Conservation (phyloP, 179 eudicot genomes). For the Carnegiea gigantea region DNA sequence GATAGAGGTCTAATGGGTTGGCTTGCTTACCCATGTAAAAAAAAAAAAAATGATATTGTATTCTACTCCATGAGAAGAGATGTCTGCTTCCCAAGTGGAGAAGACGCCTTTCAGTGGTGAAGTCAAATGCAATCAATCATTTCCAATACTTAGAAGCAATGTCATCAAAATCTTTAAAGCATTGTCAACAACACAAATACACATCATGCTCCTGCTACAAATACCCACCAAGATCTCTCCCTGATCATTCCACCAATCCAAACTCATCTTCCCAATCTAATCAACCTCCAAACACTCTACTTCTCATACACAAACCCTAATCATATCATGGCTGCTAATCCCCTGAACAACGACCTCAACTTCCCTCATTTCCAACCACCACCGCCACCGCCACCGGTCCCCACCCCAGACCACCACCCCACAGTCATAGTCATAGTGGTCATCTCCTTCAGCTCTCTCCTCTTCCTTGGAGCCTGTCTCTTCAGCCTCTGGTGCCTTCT, state of each 20-base stretch:
- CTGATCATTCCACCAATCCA: not conserved
- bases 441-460: conserved; percentile 41
- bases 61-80: not conserved
- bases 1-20: too few relatives aligned
- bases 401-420: conserved; percentile 15
- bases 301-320: not conserved
- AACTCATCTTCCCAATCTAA: not conserved
- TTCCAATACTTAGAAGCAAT: not conserved
- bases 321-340: conserved; percentile 18
- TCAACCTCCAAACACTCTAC: not conserved
- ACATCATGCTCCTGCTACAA: not conserved
- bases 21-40: too few relatives aligned
- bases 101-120: conserved; percentile 22
- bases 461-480: conserved; percentile 32
- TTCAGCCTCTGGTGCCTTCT: conserved; percentile 41
- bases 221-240: not conserved
- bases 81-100: not conserved
- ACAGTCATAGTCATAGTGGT: conserved; percentile 37
- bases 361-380: conserved; percentile 12
- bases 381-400: too few relatives aligned
- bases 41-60: too few relatives aligned
- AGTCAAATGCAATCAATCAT: conserved; percentile 29
- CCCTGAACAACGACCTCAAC: conserved; percentile 12
- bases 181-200: too few relatives aligned
- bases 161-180: too few relatives aligned